Percentiles rank a stretch among this genome's conserved stretches.
phyloP scores from a whole-genome alignment of 331 rosid species.

The Pyracantha coccinea region DNA sequence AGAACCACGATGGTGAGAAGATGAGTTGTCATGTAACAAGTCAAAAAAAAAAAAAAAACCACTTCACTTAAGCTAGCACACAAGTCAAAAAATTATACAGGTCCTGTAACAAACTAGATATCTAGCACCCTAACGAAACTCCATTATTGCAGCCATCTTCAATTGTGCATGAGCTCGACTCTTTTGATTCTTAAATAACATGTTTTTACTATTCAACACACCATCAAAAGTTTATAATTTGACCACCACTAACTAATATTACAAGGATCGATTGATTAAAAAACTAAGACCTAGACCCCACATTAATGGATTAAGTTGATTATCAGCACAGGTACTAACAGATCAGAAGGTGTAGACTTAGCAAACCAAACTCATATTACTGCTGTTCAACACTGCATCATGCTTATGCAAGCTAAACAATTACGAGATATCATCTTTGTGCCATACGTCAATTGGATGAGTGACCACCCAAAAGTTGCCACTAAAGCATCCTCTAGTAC shows the following conservation, averaged over 20 bases:
- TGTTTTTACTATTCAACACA: background rate
- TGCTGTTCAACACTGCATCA: constrained; percentile 37
- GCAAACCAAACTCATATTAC: constrained; percentile 18
- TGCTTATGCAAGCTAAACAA: constrained; percentile 12
- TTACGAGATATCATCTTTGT: background rate
- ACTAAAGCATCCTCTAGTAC: background rate
- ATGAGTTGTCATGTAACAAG: background rate
- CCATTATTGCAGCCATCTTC: background rate
- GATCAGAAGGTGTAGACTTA: constrained; percentile 11
- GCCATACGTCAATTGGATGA: background rate
- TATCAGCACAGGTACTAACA: background rate
- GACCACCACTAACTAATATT: background rate
- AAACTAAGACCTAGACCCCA: background rate
- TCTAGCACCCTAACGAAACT: background rate
- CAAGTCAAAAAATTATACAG: background rate
- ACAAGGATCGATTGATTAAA: background rate
- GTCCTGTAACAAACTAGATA: background rate
- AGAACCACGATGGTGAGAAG: background rate
- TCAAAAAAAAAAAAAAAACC: background rate
- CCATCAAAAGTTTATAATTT: background rate
- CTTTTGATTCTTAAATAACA: background rate
- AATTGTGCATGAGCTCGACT: background rate
- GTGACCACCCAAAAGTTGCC: background rate
- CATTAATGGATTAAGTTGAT: background rate
- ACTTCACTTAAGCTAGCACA: background rate